Evolutionary conservation across 2,329 filamentous ascomycete species (phyloP).

Genomic region (Fusarium sp.): DNA sequence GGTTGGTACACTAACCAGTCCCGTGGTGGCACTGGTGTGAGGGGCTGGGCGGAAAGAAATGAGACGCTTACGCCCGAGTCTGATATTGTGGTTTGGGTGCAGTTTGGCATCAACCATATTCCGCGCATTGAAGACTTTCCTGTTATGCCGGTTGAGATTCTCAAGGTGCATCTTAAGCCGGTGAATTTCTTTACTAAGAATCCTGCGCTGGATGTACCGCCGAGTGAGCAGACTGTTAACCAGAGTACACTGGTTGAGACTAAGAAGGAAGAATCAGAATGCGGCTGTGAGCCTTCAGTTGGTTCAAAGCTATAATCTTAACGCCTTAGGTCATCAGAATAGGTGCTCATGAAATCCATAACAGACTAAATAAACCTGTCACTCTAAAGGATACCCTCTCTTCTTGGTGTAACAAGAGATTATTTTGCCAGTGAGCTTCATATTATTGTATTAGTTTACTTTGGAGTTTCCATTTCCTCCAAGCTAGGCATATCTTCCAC

Average conservation of each 20-base stretch:
- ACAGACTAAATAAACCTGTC: background rate
- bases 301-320: slow-evolving; percentile 19
- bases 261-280: background rate
- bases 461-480: background rate
- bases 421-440: too few relatives aligned
- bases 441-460: slow-evolving; percentile 12
- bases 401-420: background rate
- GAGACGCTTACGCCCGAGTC: slow-evolving; percentile 72
- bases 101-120: slow-evolving; percentile 63
- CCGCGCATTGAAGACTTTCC: slow-evolving; percentile 64
- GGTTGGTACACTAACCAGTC: slow-evolving; percentile 66
- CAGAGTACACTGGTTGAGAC: slow-evolving; percentile 30
- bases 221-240: slow-evolving; percentile 34
- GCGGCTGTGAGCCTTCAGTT: slow-evolving; percentile 11
- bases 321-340: rapidly evolving
- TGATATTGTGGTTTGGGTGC: slow-evolving; percentile 70
- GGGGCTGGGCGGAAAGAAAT: slow-evolving; percentile 53
- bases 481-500: background rate
- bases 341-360: rapidly evolving
- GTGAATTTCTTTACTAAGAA: slow-evolving; percentile 63
- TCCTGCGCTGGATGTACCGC: slow-evolving; percentile 60
- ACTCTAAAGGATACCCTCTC: rapidly evolving
- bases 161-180: slow-evolving; percentile 48
- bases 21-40: slow-evolving; percentile 47
- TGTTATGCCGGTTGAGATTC: slow-evolving; percentile 54